Evolutionary conservation across 805 yeast genomes (phyloP), one percentile per base, ranked within the genome.

Genomic region (Cyberlindnera amylophila): DNA sequence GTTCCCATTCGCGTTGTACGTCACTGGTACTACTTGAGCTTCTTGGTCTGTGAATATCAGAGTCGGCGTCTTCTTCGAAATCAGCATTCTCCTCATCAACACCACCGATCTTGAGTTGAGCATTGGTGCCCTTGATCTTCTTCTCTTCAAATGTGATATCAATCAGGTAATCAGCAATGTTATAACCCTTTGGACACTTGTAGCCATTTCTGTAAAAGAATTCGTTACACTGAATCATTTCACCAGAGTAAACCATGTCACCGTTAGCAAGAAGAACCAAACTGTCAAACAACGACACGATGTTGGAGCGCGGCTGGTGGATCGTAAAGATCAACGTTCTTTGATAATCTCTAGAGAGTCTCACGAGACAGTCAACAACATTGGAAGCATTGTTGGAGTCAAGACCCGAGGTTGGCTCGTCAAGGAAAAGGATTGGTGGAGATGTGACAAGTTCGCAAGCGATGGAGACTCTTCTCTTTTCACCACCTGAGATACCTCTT

Each of bases 221-320:
- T 43, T 83, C 85, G 51, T 79, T 77, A 41, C 93, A 85, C 34
- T 77, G 77, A 6, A 71, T 66, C 74, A 84, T 82, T n/a, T 78
- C 80, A 14, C 99, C 99, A 0, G 96, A 86, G 58, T 85, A 93
- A 2, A 90, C 82, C 61, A 88, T 67, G 50, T 81, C 80, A 46
- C 99, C 98, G 49, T 84, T 84, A 19, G 96, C 83, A 40, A 93
- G 70, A 38, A 93, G 67, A 2, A 91, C 63, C 37, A 93, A 72
- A 54, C 82, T 82, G 58, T 91, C 96, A 63, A 93, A 93, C 44
- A 87, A 66, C 0, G 96, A 82, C 27, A 93, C 97, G 60, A 93
- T 91, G 58, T 93, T 93, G 44, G 96, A 86, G 57, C 99, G 75
- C 10, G 99, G 99, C 61, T 93, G 99, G 66, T 93, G 99, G 51